These are phyloP conservation scores for Darksidea phi DNA, from an alignment of 495 filamentous ascomycete species.

Conservation along the genomic window DNA sequence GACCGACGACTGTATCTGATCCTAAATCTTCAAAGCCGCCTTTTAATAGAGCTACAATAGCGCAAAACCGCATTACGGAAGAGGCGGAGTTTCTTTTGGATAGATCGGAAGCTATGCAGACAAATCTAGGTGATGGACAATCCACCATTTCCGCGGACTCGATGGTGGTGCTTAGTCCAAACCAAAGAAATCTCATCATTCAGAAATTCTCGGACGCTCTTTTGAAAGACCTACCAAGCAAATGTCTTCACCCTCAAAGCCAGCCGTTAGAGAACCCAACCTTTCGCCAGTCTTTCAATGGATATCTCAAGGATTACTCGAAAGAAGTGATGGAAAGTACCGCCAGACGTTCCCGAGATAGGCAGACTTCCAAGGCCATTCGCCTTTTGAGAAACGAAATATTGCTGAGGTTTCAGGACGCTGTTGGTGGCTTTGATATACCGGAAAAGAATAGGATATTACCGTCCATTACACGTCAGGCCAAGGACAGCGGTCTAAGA, in stretches of 20 bases:
- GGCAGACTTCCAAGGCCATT: constrained; percentile 2
- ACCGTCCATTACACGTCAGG: neutral
- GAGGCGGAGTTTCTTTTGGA: neutral
- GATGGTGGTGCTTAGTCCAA: neutral
- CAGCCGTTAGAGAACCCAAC: neutral
- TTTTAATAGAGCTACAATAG: neutral
- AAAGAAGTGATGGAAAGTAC: constrained; percentile 1
- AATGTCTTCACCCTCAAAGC: neutral
- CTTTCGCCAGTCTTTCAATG: neutral
- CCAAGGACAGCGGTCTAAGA: neutral
- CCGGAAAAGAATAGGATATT: neutral
- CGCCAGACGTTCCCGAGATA: neutral
- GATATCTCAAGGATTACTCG: constrained; percentile 1
- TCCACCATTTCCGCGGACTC: constrained; percentile 1
- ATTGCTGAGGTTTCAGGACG: neutral
- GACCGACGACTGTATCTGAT: neutral
- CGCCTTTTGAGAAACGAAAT: constrained; percentile 3
- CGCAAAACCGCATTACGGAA: constrained; percentile 6
- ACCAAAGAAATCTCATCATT: neutral
- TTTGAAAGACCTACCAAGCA: neutral
- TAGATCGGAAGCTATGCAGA: neutral
- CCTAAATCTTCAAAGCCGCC: neutral
- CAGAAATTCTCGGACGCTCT: constrained; percentile 3
- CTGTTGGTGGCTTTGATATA: neutral
- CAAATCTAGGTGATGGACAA: neutral